phyloP scores from a whole-genome alignment of 2,329 filamentous ascomycete genomes.

The Fusarium brevicatenulatum region DNA sequence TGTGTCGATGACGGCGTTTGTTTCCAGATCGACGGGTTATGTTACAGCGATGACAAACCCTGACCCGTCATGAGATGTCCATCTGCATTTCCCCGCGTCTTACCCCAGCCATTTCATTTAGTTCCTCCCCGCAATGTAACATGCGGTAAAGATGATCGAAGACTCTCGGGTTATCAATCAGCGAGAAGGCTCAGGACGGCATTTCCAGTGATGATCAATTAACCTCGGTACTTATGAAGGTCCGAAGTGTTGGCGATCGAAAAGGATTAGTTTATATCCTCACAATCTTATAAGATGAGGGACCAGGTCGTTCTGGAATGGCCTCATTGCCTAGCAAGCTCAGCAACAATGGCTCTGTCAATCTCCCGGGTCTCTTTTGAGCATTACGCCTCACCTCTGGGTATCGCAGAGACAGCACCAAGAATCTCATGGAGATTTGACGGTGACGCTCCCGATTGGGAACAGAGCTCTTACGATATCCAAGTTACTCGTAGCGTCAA shows the following conservation, averaged over 20 bases:
- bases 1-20: not conserved
- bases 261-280: fast-evolving
- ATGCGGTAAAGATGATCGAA: not conserved
- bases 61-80: not conserved
- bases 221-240: not conserved
- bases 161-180: not conserved
- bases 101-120: not conserved
- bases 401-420: conserved; percentile 56
- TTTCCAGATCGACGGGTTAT: not conserved
- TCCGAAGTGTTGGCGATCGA: not conserved
- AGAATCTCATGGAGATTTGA: conserved; percentile 60
- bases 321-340: too few relatives aligned
- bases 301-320: too few relatives aligned
- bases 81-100: not conserved
- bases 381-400: conserved; percentile 54
- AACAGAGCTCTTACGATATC: conserved; percentile 56
- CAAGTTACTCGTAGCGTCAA: conserved; percentile 48
- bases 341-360: conserved; percentile 48
- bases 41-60: not conserved
- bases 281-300: not conserved
- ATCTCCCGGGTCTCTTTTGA: conserved; percentile 55
- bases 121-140: not conserved
- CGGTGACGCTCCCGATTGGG: conserved; percentile 53
- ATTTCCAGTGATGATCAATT: not conserved
- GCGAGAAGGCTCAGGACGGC: not conserved